Percentiles rank a stretch among this genome's conserved stretches.
Conservation (phyloP, 345 rosid species). For the Eucalyptus pauciflora region DNA sequence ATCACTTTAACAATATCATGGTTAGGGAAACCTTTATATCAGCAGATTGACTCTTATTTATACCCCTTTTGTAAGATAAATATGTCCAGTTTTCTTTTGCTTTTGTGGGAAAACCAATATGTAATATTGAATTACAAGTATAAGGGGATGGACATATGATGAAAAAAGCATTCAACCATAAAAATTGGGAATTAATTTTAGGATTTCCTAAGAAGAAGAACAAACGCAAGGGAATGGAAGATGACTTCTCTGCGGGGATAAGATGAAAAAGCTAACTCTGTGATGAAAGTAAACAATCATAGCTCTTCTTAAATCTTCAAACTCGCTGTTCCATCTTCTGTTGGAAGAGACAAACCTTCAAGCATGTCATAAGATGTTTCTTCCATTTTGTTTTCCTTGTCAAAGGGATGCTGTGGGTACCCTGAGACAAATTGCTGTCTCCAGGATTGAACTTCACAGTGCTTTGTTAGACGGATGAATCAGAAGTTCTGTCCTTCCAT, state of each 20-base stretch:
- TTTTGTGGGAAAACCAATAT: neutral
- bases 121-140: neutral
- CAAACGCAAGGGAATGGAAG: neutral
- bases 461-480: neutral
- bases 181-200: neutral
- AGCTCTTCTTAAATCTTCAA: neutral
- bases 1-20: neutral
- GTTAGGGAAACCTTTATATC: neutral
- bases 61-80: neutral
- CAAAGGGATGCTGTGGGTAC: neutral
- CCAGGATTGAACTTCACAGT: neutral
- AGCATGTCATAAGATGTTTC: neutral
- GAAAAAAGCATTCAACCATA: neutral
- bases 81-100: neutral
- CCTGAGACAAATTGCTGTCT: neutral
- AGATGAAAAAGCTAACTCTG: neutral
- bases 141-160: neutral
- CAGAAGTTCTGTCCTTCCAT: neutral
- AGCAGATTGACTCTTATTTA: neutral
- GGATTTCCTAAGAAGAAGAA: neutral
- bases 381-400: neutral
- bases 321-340: neutral
- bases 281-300: neutral
- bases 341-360: neutral
- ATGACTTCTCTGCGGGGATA: neutral